Evolutionary conservation across 2,329 filamentous ascomycete species (phyloP), one percentile per base, ranked within the genome.

Genomic region (Aspergillus udagawae): DNA sequence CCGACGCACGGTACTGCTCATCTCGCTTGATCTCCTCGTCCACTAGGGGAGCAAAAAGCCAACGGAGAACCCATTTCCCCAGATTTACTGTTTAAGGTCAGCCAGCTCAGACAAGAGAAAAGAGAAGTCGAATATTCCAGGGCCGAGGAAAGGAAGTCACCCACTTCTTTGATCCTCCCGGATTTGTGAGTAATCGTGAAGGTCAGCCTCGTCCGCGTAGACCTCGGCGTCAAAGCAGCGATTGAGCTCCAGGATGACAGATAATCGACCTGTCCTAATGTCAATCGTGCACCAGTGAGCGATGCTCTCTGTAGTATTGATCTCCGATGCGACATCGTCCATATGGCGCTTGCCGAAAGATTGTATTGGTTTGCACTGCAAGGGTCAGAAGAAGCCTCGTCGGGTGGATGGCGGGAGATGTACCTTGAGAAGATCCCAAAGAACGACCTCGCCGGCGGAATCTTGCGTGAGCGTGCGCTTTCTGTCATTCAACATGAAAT

Each of bases 171-270:
- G 93, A 66, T 99, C 94, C 66, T 97, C 93, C 56, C 89, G 82
- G 69, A 96, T 96, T 12, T 92, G 88, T 20, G 89, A 80, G n/a
- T 84, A 79, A 60, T 91, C 87, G 10, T 89, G 83, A 54, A 93
- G 65, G 44, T 86, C 80, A 38, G 95, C 78, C 74, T 97, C 92
- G 70, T 99, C 94, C 1, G 92, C 93, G 71, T 99, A 99, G 74
- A 96, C 89, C 70, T 99, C 94, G 17, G 92, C 94, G 74, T 99
- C 94, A 66, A 99, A 99, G 72, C 92, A 97, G 65, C 95, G 95
- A 68, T 94, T 95, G 44, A 92, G 91, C 70, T 99, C 94, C 20
- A 99, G 75, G 20, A 95, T 88, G 3, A 97, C 93, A 2, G 92
- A 93, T 55, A 99, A 79, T 60, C 90, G 91, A 38, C 94, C 94